Base-by-base conservation (phyloP, 2,329 filamentous ascomycete genomes). In the Lasiodiplodia sp. region DNA sequence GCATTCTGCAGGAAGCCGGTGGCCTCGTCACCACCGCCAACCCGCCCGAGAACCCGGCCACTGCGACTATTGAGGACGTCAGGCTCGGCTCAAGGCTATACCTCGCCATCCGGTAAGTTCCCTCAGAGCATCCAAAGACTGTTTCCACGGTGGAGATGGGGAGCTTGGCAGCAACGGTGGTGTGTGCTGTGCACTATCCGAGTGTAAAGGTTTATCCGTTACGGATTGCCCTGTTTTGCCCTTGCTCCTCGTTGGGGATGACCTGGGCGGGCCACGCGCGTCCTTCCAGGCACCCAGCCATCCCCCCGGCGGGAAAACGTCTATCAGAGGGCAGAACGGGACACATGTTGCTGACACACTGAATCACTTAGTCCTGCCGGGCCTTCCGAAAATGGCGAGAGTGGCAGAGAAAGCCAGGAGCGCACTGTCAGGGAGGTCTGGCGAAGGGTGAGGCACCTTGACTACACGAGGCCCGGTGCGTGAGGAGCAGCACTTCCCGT, bases 21-120 rank as follows among this genome's bases (percentile, higher is more conserved):
- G 92, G 92, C 0, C 77, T 94, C 4, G 84, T 93, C 23, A 94
- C 91, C 0, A 91, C 89, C 3, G 91, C 91, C 0, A 93, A 93
- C 72, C 90, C 91, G 2, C 91, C 91, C 0, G 78, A 84, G 49
- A 82, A 91, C 71, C 78, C 81, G 14, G 82, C 83, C 12, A 88
- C 82, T 0, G 86, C 85, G 1, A 78, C 83, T 0, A 89, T 93
- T 28, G 81, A 85, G 60, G 86, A 89, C 11, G 87, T 87, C 1
- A 84, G 83, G 63, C 78, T 94, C 12, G 91, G 91, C 0, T 88
- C 91, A 71, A 82, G 92, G 31, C 75, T 93, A 10, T 94, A 93
- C 78, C 80, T 94, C 55, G 91, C 91, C 1, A 89, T 93, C 65
- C 80, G 89, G 86, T 87, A 78, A 72, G 82, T 69, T 47, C 21